A percentile compares a stretch with the other conserved stretches of the same genome.
These are phyloP conservation scores for Phyllosticta paracitricarpa DNA, from an alignment of 2,329 filamentous ascomycete species.

Conservation along the genomic window DNA sequence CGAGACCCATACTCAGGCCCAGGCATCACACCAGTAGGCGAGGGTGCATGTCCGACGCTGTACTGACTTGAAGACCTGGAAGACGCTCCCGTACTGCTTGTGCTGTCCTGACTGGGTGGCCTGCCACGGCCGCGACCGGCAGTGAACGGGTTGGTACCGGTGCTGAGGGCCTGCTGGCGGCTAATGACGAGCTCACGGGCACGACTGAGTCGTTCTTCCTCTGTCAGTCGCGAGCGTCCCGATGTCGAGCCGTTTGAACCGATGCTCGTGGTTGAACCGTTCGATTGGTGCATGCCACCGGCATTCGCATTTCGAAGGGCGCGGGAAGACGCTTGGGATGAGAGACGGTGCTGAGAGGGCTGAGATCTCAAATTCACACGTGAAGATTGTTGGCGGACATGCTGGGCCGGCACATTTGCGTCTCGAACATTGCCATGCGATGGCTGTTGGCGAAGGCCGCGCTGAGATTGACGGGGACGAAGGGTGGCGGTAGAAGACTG, in stretches of 20 bases:
- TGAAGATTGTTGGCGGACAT: constrained; percentile 25
- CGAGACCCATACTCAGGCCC: background rate
- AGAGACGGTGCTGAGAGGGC: constrained; percentile 26
- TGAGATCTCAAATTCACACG: constrained; percentile 26
- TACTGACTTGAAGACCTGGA: constrained; percentile 12
- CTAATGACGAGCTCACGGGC: constrained; percentile 28
- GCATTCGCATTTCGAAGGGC: constrained; percentile 25
- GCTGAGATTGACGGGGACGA: constrained; percentile 23
- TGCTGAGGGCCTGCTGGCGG: constrained; percentile 21
- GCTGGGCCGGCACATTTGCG: constrained; percentile 15
- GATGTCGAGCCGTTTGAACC: constrained; percentile 15
- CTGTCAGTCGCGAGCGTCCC: constrained; percentile 18
- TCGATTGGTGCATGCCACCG: constrained; percentile 14
- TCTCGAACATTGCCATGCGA: constrained; percentile 23
- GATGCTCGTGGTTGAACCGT: constrained; percentile 11
- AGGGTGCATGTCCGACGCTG: constrained; percentile 13
- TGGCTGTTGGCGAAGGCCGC: constrained; percentile 13
- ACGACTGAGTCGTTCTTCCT: constrained; percentile 24
- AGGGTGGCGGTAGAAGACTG: constrained; percentile 30
- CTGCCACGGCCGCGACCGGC: constrained; percentile 19
- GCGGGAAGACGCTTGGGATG: constrained; percentile 26
- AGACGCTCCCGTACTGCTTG: background rate
- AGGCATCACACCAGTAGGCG: constrained; percentile 4
- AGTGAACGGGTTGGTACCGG: constrained; percentile 27
- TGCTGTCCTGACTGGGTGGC: background rate